phyloP scores from a whole-genome alignment of 2,329 filamentous ascomycete species.

The Trichoderma polysporum region DNA sequence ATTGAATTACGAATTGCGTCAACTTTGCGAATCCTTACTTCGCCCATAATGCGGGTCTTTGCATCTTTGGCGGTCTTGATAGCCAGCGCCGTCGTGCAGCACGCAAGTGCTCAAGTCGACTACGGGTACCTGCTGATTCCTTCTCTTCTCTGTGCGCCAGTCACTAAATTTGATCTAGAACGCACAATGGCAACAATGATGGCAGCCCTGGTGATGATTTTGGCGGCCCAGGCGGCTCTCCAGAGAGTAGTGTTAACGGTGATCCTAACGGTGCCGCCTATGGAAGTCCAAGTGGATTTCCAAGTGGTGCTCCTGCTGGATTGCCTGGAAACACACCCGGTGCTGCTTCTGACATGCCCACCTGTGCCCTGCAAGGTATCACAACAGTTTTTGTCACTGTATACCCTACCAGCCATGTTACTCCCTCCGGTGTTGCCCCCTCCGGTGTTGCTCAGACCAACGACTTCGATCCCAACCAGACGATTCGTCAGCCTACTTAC shows the following conservation, averaged over 20 bases:
- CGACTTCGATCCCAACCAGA: conserved; percentile 25
- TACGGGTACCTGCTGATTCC: conserved; percentile 34
- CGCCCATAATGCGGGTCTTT: conserved; percentile 40
- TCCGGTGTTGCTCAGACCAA: conserved; percentile 17
- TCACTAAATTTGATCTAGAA: conserved; percentile 21
- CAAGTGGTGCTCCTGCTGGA: neutral
- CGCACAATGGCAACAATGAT: conserved; percentile 20
- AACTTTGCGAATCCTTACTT: conserved; percentile 17
- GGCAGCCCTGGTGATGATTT: conserved; percentile 14
- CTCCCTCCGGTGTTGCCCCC: conserved; percentile 23
- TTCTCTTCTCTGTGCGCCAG: neutral
- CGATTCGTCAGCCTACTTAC: conserved; percentile 23
- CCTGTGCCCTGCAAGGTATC: conserved; percentile 41
- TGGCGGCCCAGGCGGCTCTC: conserved; percentile 8
- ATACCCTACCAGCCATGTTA: conserved; percentile 32
- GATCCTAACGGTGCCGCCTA: neutral
- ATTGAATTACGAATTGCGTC: neutral
- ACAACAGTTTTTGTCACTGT: conserved; percentile 52
- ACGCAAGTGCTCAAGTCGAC: conserved; percentile 33
- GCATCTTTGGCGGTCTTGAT: conserved; percentile 38
- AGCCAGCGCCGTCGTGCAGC: conserved; percentile 37
- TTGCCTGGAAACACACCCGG: conserved; percentile 22
- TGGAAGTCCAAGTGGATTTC: conserved; percentile 4
- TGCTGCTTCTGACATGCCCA: conserved; percentile 28
- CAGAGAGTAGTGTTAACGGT: conserved; percentile 11